Conservation (phyloP, 345 rosid species). For the Rubroshorea leprosula region DNA sequence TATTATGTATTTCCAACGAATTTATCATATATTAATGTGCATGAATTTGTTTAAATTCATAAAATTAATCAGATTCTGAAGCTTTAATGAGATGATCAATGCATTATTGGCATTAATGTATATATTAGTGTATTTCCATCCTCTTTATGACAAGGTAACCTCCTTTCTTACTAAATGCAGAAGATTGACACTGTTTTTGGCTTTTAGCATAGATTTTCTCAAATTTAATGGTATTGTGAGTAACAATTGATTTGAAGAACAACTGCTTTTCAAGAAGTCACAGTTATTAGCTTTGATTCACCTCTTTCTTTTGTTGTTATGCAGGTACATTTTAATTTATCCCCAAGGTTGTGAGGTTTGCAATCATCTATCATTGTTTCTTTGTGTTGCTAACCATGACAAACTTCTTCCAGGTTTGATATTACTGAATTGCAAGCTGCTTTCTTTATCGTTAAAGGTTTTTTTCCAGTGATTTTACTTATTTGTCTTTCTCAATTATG, state of each 20-base stretch:
- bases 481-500: conserved; percentile 13
- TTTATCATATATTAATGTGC: neutral
- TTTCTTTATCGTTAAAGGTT: neutral
- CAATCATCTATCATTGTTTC: conserved; percentile 89
- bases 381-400: conserved; percentile 85
- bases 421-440: conserved; percentile 1
- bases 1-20: neutral
- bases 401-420: conserved; percentile 90
- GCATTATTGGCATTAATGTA: neutral
- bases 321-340: conserved; percentile 84
- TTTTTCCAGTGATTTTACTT: conserved; percentile 6
- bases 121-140: neutral
- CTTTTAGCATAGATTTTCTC: neutral
- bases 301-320: conserved; percentile 13
- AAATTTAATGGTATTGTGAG: neutral
- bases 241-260: neutral
- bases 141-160: neutral
- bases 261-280: neutral
- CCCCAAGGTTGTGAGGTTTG: conserved; percentile 91
- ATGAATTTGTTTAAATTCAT: neutral
- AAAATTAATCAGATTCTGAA: neutral
- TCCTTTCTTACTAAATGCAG: neutral
- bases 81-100: neutral
- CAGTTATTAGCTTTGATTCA: conserved; percentile 11
- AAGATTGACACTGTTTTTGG: neutral